Percentiles rank a stretch among this genome's conserved stretches.
Conservation (phyloP, 2,329 filamentous ascomycete species). For the Aspergillus neotritici region DNA sequence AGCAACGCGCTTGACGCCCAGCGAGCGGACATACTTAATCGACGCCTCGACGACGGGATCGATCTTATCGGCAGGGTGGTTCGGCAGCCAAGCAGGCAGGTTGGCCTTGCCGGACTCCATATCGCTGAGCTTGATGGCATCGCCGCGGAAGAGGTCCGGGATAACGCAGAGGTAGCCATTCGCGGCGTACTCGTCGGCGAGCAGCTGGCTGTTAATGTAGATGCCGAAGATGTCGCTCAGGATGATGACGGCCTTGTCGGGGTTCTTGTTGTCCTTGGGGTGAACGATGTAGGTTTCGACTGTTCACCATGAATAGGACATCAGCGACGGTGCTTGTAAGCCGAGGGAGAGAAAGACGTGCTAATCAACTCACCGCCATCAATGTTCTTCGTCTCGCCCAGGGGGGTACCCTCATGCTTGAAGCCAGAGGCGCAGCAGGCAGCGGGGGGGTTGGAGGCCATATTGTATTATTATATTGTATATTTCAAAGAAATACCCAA, state of each 20-base stretch:
- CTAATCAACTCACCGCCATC: constrained; percentile 42
- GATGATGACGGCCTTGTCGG: constrained; percentile 52
- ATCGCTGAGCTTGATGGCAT: constrained; percentile 53
- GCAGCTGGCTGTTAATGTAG: constrained; percentile 55
- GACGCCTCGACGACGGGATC: constrained; percentile 50
- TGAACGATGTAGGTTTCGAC: constrained; percentile 53
- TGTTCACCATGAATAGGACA: constrained; percentile 19
- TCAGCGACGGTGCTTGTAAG: not conserved
- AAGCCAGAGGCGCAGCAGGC: constrained; percentile 46
- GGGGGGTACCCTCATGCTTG: constrained; percentile 48
- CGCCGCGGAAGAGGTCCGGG: constrained; percentile 66
- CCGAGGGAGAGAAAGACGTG: too few species aligned
- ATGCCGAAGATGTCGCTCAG: constrained; percentile 56
- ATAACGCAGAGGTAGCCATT: constrained; percentile 66
- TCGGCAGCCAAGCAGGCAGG: constrained; percentile 46
- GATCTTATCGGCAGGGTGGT: constrained; percentile 45
- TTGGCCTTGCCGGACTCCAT: constrained; percentile 43
- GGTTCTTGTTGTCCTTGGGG: constrained; percentile 46
- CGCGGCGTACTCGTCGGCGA: constrained; percentile 69
- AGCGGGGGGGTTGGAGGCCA: constrained; percentile 49
- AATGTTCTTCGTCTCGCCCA: constrained; percentile 45
- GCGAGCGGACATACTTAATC: constrained; percentile 53
- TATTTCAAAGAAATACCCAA: not conserved
- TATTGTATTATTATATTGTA: constrained; percentile 20
- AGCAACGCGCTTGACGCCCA: constrained; percentile 55